Evolutionary conservation across 768 basidiomycete species (phyloP), one percentile per base, ranked within the genome.

Genomic region (Rhodotorula taiwanensis): DNA sequence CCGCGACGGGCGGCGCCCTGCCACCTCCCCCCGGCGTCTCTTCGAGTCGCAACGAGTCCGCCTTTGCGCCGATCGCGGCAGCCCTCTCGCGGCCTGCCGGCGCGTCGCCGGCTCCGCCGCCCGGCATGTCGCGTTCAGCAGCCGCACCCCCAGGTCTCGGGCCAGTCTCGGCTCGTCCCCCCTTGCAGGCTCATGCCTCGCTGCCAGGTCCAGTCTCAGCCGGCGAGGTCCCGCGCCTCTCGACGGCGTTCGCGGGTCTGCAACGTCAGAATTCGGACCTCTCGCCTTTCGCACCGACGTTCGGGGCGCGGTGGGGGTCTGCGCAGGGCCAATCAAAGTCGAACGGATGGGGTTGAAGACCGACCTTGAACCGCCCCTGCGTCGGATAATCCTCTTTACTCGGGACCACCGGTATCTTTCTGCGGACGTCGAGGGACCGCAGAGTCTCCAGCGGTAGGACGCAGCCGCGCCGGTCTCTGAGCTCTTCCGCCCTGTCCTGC

Each of bases 191-290:
- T 9, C 33, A n/a, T 5, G 3, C 41, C 15, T 21, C 23, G 15
- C 28, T 20, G 30, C 43, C 36, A 20, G 11, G 27, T 16, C 59
- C 33, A 10, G n/a, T 25, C 18, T 13, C 31, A 27, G 28, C 52
- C 60, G 16, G 36, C 16, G 36, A 39, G 36, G 36, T 39, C 6
- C 51, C 62, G 9, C 52, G 56, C 23, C 23, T 64, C 14, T 58
- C 62, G 20, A 64, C 62, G 4, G 62, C 62, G 4, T 53, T 54
- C n/a, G 52, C 53, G 5, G 62, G 62, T 0, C 44, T 55, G 20
- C 48, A 31, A 8, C 48, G 28, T 27, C 48, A 49, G 30, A 16
- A 30, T 13, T 18, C 47, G 2, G 47, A 28, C 2, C 20, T 49
- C 7, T 49, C 55, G 44, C n/a, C 44, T 21, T 45, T 47, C 30